phyloP scores from a whole-genome alignment of 2,329 filamentous ascomycete species.

The Fusarium sp. region DNA sequence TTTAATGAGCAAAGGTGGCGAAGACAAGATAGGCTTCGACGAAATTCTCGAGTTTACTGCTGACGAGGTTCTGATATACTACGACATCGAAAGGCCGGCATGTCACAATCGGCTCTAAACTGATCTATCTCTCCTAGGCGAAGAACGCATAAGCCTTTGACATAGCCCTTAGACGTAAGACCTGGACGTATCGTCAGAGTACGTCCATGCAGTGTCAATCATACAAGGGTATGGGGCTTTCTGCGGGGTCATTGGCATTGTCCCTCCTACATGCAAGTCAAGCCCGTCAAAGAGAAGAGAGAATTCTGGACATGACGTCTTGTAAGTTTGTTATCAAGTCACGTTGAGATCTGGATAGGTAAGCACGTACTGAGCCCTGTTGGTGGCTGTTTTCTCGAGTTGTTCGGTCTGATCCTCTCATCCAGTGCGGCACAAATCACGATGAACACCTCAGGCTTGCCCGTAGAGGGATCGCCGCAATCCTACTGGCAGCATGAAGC shows the following conservation, averaged over 20 bases:
- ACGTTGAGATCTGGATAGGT: background rate
- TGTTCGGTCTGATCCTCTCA: background rate
- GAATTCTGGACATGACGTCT: background rate
- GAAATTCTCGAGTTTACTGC: background rate
- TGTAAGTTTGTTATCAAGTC: background rate
- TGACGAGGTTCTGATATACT: background rate
- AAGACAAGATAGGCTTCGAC: background rate
- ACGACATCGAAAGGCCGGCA: background rate
- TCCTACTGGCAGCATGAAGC: constrained; percentile 6
- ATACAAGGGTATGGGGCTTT: background rate
- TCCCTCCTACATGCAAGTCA: background rate
- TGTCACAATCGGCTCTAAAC: too few relatives aligned
- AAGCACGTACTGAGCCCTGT: background rate
- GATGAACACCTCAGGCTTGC: background rate
- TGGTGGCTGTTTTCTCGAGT: background rate
- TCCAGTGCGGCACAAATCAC: background rate
- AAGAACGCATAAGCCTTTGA: background rate
- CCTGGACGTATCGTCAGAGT: background rate
- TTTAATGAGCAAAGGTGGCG: background rate
- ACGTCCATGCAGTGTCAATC: background rate
- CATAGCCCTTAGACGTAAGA: background rate
- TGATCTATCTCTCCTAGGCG: background rate
- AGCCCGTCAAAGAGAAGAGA: background rate
- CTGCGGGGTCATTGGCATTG: background rate
- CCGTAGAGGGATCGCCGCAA: background rate